Evolutionary conservation across 2,329 filamentous ascomycete species (phyloP).

Genomic region (Phaeosphaeriaceae sp.): DNA sequence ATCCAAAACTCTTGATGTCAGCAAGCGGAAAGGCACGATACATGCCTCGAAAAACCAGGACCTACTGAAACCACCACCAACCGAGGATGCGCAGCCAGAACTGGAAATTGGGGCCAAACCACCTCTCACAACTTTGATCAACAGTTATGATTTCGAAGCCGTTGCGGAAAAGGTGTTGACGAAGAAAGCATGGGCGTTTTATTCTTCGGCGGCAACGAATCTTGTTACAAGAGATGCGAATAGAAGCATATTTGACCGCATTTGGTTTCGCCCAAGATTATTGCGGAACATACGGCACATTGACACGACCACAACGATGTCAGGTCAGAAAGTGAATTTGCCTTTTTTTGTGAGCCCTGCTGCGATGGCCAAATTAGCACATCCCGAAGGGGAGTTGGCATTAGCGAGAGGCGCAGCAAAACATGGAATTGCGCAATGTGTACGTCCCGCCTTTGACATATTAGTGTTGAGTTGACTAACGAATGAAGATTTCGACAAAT

Average conservation of each 20-base stretch:
- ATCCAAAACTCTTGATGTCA: conserved; percentile 40
- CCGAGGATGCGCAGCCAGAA: conserved; percentile 4
- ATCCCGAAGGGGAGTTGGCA: conserved; percentile 39
- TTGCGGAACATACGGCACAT: conserved; percentile 47
- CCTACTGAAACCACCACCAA: conserved; percentile 14
- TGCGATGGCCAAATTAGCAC: conserved; percentile 35
- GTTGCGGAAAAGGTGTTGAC: conserved; percentile 47
- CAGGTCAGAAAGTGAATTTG: conserved; percentile 22
- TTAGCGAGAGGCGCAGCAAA: conserved; percentile 34
- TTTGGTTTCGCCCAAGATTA: conserved; percentile 57
- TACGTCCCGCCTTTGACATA: conserved; percentile 8
- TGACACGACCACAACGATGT: conserved; percentile 20
- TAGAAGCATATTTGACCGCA: conserved; percentile 51
- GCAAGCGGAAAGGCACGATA: conserved; percentile 25
- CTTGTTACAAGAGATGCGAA: conserved; percentile 56
- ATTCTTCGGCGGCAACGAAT: conserved; percentile 60
- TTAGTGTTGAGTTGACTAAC: neutral
- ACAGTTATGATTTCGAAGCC: conserved; percentile 53
- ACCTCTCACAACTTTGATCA: conserved; percentile 48
- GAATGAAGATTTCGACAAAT: conserved; percentile 26
- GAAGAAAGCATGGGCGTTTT: conserved; percentile 54
- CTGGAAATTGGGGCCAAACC: conserved; percentile 37
- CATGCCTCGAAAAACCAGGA: conserved; percentile 1
- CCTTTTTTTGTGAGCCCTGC: conserved; percentile 43
- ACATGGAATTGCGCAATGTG: conserved; percentile 37